Conservation (phyloP, 352 stramenopile genomes). For the Pythium sukuiense region DNA sequence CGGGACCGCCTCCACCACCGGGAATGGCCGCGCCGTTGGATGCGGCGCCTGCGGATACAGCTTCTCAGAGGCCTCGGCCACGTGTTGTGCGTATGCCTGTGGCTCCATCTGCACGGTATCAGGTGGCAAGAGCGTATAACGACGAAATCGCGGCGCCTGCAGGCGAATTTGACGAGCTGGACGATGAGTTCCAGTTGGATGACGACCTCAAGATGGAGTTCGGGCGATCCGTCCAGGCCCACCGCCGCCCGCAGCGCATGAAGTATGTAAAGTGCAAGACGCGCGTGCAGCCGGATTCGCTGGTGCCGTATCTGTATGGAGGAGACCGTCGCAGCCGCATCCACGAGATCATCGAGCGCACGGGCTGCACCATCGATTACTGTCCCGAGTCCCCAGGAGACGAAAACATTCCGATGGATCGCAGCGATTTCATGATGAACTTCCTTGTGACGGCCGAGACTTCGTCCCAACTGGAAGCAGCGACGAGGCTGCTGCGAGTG, state of each 20-base stretch:
- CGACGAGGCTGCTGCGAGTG: slow-evolving; percentile 36
- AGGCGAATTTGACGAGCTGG: slow-evolving; percentile 5
- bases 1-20: slow-evolving; percentile 4
- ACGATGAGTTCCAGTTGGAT: slow-evolving; percentile 21
- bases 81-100: background rate
- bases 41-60: background rate
- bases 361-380: slow-evolving; percentile 62
- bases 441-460: slow-evolving; percentile 58
- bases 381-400: slow-evolving; percentile 59
- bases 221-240: slow-evolving; percentile 7
- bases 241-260: slow-evolving; percentile 45
- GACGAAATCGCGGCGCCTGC: slow-evolving; percentile 2
- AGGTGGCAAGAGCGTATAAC: background rate
- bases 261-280: slow-evolving; percentile 61
- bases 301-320: slow-evolving; percentile 63
- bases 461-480: slow-evolving; percentile 43
- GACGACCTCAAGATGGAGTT: slow-evolving; percentile 27
- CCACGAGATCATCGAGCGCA: slow-evolving; percentile 48
- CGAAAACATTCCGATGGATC: slow-evolving; percentile 30
- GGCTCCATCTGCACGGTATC: background rate
- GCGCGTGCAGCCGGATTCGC: slow-evolving; percentile 44
- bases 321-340: slow-evolving; percentile 48
- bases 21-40: background rate
- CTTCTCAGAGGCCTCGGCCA: background rate
- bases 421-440: slow-evolving; percentile 44